phyloP scores from a whole-genome alignment of 345 rosid species.

The Populus simonii region DNA sequence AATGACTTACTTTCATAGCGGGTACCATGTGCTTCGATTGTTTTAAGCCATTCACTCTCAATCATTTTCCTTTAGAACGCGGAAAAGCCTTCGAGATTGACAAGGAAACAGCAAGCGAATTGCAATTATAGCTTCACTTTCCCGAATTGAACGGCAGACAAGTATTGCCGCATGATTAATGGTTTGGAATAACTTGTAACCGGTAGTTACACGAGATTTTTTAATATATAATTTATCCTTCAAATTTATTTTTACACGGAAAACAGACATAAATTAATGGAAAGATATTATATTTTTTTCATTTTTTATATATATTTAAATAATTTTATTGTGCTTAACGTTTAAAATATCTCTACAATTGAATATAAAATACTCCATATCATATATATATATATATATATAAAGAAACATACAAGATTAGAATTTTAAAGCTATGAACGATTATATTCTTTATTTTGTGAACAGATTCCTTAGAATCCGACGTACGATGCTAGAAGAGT shows the following conservation, averaged over 20 bases:
- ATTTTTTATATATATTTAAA: too few species aligned
- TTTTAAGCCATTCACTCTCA: neutral
- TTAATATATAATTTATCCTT: too few species aligned
- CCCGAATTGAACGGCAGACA: neutral
- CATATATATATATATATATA: neutral
- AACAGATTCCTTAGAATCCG: neutral
- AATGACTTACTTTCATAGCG: too few species aligned
- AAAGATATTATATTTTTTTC: too few species aligned
- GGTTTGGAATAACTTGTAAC: neutral
- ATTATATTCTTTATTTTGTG: neutral
- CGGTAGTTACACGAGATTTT: too few species aligned
- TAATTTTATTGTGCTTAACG: too few species aligned
- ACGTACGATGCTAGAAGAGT: neutral
- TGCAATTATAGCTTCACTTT: constrained; percentile 1
- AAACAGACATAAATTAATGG: too few species aligned
- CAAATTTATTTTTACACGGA: too few species aligned
- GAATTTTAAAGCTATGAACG: neutral
- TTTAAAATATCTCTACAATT: too few species aligned
- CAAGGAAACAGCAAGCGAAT: neutral
- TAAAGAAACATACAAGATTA: neutral
- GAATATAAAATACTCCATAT: neutral
- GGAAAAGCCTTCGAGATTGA: neutral
- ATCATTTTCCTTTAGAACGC: constrained; percentile 9
- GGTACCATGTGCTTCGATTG: neutral
- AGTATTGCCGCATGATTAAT: neutral